Evolutionary conservation across 179 eudicot genomes (phyloP), one percentile per base, ranked within the genome.

Genomic region (Beta macrorhiza): DNA sequence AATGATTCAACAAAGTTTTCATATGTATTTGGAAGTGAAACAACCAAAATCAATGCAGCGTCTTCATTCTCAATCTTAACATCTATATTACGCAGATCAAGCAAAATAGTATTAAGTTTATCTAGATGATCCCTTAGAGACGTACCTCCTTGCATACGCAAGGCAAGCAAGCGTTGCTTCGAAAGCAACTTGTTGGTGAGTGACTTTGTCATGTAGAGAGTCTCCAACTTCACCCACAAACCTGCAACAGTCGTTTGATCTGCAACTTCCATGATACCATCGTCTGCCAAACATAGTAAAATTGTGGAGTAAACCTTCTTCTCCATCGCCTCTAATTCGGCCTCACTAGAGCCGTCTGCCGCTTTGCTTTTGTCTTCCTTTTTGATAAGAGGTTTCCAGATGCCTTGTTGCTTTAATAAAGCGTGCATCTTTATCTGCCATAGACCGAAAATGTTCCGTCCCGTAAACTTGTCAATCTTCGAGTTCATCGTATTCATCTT

Each of bases 121-220:
- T 72, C 74, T 14, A 20, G 59, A 25, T 72, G 76, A n/a, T 72
- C 37, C 37, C 32, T 72, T 29, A 72, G 61, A 20, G 59, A 20
- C 37, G 32, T 51, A 72, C 76, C 76, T 72, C 2, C 12, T 8
- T 49, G 37, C 44, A 72, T 72, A 7, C 58, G 59, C 37, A 72
- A 37, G 15, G 25, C n/a, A 22, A 72, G 52, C 17, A 70, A 10
- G 2, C 76, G n/a, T 19, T 51, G 76, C 14, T 72, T 72, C 59
- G 52, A 20, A 13, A 72, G 5, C 57, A 72, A 52, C 32, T 53
- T 72, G 58, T 52, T 72, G 61, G 75, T 72, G n/a, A 49, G 32
- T 0, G 75, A 72, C 75, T 72, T 72, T 5, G 76, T 72, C 61
- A 72, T 72, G 76, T 72, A 72, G 15, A 45, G 51, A 70, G 9